Evolutionary conservation across 1,284 basidiomycete species (phyloP).

Genomic region (Ceratobasidium sp.): DNA sequence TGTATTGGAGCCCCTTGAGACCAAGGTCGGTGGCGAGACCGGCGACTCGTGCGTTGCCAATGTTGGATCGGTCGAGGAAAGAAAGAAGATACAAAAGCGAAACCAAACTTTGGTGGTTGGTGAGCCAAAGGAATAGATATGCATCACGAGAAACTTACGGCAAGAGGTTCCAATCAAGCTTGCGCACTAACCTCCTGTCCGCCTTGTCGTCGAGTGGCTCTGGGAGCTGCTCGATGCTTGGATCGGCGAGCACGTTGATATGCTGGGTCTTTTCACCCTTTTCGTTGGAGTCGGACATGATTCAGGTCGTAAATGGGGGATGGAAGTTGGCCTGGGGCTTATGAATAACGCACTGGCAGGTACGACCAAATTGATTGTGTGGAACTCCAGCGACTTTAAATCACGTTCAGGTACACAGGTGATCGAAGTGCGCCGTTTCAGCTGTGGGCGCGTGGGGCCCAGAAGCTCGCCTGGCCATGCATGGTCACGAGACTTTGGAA

Average conservation of each 20-base stretch:
- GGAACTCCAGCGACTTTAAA: too few relatives aligned
- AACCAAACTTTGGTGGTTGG: slow-evolving; percentile 36
- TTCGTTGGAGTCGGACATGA: slow-evolving; percentile 39
- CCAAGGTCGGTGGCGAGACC: slow-evolving; percentile 44
- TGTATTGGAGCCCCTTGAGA: slow-evolving; percentile 47
- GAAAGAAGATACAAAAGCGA: slow-evolving; percentile 47
- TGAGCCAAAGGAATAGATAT: not conserved
- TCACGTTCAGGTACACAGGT: too few relatives aligned
- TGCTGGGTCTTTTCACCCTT: slow-evolving; percentile 30
- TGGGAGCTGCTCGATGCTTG: slow-evolving; percentile 14
- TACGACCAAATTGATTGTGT: too few relatives aligned
- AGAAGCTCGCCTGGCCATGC: too few relatives aligned
- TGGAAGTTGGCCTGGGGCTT: slow-evolving; percentile 14
- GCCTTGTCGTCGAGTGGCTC: slow-evolving; percentile 38
- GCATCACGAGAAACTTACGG: slow-evolving; percentile 20
- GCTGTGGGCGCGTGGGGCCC: too few relatives aligned
- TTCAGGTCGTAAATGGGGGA: not conserved
- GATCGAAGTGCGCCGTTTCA: too few relatives aligned
- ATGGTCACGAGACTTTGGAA: too few relatives aligned
- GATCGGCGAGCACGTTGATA: not conserved
- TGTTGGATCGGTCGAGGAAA: slow-evolving; percentile 47
- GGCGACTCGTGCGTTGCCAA: slow-evolving; percentile 48
- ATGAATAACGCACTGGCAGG: slow-evolving; percentile 16
- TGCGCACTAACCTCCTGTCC: slow-evolving; percentile 43
- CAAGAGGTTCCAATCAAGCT: slow-evolving; percentile 48